Base-by-base conservation (phyloP, 164 flowering plant genomes). In the Piper longum region DNA sequence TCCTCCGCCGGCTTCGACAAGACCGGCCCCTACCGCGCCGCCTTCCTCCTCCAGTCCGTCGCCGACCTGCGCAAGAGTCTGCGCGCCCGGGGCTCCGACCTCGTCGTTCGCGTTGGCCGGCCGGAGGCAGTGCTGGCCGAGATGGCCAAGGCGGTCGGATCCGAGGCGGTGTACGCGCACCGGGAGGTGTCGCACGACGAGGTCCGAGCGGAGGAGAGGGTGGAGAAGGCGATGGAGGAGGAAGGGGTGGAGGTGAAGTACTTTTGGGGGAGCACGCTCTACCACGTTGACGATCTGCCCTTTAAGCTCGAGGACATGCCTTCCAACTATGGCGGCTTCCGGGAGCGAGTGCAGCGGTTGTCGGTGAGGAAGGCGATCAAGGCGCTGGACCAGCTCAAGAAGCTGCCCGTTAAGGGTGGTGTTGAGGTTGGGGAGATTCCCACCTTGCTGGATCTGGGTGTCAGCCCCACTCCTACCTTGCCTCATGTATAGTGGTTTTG, bases 211-310 rank as follows among this genome's bases (percentile, higher is more conserved):
- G 98, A 90, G 86, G 92, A 82, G 77, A 83, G 71, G 82, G 76
- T 88, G 40, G 96, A 88, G 78, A 72, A 69, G 12, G 87, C 77
- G 4, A 74, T 88, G 85, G 86, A 85, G 76, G 89, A 90, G 41
- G 97, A 88, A 62, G 90, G 93, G 19, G 75, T 93, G 63, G 97
- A 90, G 70, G 79, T 84, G 43, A 93, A 90, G 88, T 90, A 84
- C 75, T 90, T 86, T 44, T 93, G 98, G 98, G 98, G 98, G 44
- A 90, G 96, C 63, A 93, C 98, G 36, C 73, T 93, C 79, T 82
- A 79, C 66, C 98, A 93, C 74, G 54, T 88, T 45, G 97, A 93
- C 41, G 98, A 93, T 79, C 75, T 93, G 77, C 92, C 96, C 1
- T 93, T 93, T 69, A 79, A 81, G 55, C 69, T 90, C 83, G 92